Conservation (phyloP, 495 filamentous ascomycete species). For the Penicillium daleae region DNA sequence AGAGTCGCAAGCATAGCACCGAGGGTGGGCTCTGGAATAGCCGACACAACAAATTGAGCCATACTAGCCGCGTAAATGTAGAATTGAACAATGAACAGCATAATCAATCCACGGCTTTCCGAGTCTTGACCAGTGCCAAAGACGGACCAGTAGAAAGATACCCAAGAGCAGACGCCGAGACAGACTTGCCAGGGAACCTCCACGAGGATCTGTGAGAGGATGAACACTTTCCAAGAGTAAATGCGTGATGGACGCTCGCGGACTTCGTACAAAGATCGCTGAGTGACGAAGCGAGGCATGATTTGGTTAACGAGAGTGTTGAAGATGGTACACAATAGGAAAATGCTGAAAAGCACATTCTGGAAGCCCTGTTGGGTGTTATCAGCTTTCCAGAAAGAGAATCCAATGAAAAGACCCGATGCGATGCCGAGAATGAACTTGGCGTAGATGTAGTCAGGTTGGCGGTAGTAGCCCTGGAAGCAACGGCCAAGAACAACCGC, state of each 20-base stretch:
- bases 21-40: conserved; percentile 54
- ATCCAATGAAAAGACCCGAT: conserved; percentile 75
- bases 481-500: conserved; percentile 46
- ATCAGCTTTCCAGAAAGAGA: conserved; percentile 77
- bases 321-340: conserved; percentile 77
- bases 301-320: conserved; percentile 66
- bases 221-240: conserved; percentile 59
- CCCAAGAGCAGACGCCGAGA: conserved; percentile 47
- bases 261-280: conserved; percentile 53
- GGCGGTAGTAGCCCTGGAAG: conserved; percentile 57
- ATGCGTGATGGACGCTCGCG: conserved; percentile 54
- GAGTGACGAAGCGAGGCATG: conserved; percentile 52
- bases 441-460: conserved; percentile 54
- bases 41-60: conserved; percentile 59
- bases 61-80: conserved; percentile 49
- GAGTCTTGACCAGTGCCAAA: conserved; percentile 41
- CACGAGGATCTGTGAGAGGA: conserved; percentile 51
- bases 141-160: conserved; percentile 54
- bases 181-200: conserved; percentile 54
- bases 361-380: conserved; percentile 76
- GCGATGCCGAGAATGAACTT: conserved; percentile 54
- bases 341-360: conserved; percentile 81
- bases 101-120: conserved; percentile 52
- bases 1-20: conserved; percentile 59
- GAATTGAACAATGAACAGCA: conserved; percentile 55